These are phyloP conservation scores for Sporothrix brasiliensis DNA, from an alignment of 2,329 filamentous ascomycete genomes.

Conservation along the genomic window DNA sequence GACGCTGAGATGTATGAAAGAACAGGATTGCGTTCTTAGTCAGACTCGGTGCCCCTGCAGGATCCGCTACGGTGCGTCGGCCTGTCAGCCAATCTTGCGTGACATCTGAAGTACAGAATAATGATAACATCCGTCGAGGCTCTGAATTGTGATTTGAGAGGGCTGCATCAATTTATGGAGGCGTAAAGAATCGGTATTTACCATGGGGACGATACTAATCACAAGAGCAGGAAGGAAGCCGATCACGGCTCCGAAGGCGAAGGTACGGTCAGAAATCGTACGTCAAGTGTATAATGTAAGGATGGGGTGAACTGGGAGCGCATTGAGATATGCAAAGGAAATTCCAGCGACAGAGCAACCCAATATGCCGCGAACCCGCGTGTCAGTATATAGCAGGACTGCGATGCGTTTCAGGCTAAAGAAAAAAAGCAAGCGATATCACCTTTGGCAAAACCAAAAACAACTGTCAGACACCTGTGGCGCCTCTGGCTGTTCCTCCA, in stretches of 20 bases:
- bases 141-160: too few species aligned
- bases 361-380: background rate
- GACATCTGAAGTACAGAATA: too few species aligned
- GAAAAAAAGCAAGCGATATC: background rate
- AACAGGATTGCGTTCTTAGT: background rate
- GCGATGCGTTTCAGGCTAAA: background rate
- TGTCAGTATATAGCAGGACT: background rate
- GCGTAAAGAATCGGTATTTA: background rate
- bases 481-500: background rate
- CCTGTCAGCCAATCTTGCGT: too few species aligned
- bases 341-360: background rate
- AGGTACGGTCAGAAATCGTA: background rate
- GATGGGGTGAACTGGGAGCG: background rate
- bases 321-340: background rate
- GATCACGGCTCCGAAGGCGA: background rate
- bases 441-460: too few species aligned
- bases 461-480: background rate
- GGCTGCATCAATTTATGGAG: too few species aligned
- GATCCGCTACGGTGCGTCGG: too few species aligned
- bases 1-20: background rate
- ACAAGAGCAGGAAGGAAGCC: background rate
- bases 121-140: too few species aligned
- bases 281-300: background rate
- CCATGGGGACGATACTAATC: background rate
- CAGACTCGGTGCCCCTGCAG: too few species aligned